phyloP scores from a whole-genome alignment of 2,329 filamentous ascomycete genomes.

The Fonsecaea pugnacius region DNA sequence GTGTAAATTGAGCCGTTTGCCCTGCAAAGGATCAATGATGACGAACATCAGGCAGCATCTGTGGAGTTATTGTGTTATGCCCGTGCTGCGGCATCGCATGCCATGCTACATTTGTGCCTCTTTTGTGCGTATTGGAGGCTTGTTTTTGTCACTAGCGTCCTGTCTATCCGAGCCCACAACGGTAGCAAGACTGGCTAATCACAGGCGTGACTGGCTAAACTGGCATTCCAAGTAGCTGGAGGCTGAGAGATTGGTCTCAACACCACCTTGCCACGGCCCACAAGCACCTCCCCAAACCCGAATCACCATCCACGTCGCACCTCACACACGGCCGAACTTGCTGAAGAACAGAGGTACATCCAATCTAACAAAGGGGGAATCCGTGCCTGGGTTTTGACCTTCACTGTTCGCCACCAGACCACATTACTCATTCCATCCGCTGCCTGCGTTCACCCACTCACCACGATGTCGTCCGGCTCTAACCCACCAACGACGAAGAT shows the following conservation, averaged over 20 bases:
- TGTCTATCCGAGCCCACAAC: neutral
- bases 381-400: neutral
- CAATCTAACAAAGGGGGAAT: neutral
- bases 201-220: neutral
- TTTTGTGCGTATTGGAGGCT: neutral
- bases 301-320: neutral
- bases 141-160: neutral
- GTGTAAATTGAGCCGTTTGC: slow-evolving; percentile 10
- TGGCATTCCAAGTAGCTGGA: neutral
- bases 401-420: neutral
- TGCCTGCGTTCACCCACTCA: neutral
- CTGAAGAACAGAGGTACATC: neutral
- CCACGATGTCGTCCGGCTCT: slow-evolving; percentile 32
- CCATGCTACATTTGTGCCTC: slow-evolving; percentile 1
- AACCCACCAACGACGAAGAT: slow-evolving; percentile 33
- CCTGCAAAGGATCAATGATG: slow-evolving; percentile 2
- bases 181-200: neutral
- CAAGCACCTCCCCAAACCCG: neutral
- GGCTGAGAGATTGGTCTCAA: neutral
- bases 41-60: slow-evolving; percentile 9
- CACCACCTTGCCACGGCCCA: neutral
- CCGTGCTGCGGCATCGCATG: slow-evolving; percentile 15
- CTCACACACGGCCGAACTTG: neutral
- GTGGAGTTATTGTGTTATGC: slow-evolving; percentile 20
- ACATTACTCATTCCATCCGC: neutral